Evolutionary conservation across 352 stramenopile genomes (phyloP).

Genomic region (Globisporangium perplexum): DNA sequence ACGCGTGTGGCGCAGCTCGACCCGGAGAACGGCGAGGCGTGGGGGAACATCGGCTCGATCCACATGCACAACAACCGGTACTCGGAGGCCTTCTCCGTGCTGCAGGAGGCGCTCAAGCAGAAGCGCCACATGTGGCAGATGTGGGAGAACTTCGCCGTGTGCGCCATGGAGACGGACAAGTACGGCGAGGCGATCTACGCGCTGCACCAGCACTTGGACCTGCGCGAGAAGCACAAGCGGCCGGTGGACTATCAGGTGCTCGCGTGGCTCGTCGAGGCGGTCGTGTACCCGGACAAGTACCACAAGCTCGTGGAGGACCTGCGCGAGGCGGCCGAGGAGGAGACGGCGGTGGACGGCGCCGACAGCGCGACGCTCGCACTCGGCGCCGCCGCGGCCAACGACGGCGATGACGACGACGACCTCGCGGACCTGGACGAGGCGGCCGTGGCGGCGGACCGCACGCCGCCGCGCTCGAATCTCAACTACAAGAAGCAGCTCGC

Average conservation of each 20-base stretch:
- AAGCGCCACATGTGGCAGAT: constrained; percentile 91
- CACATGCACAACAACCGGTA: constrained; percentile 84
- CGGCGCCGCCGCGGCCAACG: constrained; percentile 22
- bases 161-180: constrained; percentile 65
- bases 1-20: constrained; percentile 93
- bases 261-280: constrained; percentile 74
- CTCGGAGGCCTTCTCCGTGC: constrained; percentile 71
- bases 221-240: constrained; percentile 79
- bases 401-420: constrained; percentile 28
- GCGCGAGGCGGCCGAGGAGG: constrained; percentile 18
- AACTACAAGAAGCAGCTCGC: constrained; percentile 36
- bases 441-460: constrained; percentile 28
- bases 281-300: constrained; percentile 57
- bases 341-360: constrained; percentile 16
- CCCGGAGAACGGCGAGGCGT: constrained; percentile 92
- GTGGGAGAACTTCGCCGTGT: constrained; percentile 89
- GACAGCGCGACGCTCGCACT: constrained; percentile 12
- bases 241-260: constrained; percentile 71
- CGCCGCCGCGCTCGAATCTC: constrained; percentile 7
- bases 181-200: constrained; percentile 82
- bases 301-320: constrained; percentile 28
- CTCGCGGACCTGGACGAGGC: constrained; percentile 45
- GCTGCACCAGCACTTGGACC: constrained; percentile 74
- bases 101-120: constrained; percentile 86
- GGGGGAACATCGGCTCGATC: constrained; percentile 94